Evolutionary conservation across 129 eudicot species (phyloP).

Genomic region (Silybum marianum): DNA sequence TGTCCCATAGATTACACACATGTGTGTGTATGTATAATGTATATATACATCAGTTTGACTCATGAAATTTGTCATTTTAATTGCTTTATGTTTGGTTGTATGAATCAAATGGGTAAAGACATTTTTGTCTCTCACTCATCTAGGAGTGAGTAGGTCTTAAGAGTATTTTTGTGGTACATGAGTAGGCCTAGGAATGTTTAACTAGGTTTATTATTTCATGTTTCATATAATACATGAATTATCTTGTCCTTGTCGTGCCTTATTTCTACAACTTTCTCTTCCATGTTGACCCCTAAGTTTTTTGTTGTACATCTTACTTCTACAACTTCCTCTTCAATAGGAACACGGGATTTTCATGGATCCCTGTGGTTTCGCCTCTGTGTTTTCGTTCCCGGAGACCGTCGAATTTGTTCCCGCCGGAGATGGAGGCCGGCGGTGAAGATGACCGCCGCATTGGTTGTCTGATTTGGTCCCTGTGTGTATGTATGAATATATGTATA

Average conservation of each 20-base stretch:
- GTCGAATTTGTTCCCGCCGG: no score
- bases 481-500: no score
- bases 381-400: no score
- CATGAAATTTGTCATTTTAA: neutral
- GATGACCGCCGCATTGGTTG: no score
- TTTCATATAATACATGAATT: neutral
- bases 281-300: neutral
- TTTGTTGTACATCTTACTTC: neutral
- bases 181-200: neutral
- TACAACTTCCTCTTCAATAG: no score
- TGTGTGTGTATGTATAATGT: neutral
- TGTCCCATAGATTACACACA: neutral
- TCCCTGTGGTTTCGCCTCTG: no score
- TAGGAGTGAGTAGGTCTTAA: slow-evolving; percentile 5
- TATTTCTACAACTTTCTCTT: neutral
- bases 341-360: no score
- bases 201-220: slow-evolving; percentile 1
- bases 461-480: no score
- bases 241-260: neutral
- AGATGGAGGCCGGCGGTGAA: no score
- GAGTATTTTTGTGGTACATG: neutral
- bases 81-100: neutral
- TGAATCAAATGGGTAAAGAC: neutral
- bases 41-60: neutral
- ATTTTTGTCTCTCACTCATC: slow-evolving; percentile 1